Evolutionary conservation across 768 basidiomycete species (phyloP), one percentile per base, ranked within the genome.

Genomic region (Rhizopogon salebrosus): DNA sequence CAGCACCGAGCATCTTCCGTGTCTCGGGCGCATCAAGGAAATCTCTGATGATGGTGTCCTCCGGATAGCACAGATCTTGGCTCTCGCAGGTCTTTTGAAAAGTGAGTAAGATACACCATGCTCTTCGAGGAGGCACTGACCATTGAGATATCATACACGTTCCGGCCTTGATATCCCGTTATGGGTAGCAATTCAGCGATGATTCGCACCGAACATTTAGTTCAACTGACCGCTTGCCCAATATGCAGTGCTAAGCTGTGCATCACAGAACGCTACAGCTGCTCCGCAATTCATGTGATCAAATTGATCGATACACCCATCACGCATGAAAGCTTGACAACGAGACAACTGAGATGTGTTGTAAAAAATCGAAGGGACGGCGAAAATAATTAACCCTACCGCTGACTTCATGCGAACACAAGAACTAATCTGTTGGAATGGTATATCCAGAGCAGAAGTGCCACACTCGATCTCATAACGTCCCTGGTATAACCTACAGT

Each of bases 231-330:
- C 65, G 53, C 71, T 70, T 41, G 59, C 45, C 58, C 63, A 62
- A 63, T 75, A 77, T 2, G 72, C 68, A 3, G 57, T 68, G 31
- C 74, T 78, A 11, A 91, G 64, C 55, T 82, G 74, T 20, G 62
- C 66, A 48, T 80, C 74, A 65, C 91, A 93, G 64, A 89, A 90
- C 9, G 57, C 65, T 46, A 81, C 73, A 2, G 89, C 85, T 11
- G 83, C 84, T n/a, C 67, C 70, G 60, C 90, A 92, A 54, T 79
- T 73, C 35, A 86, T 81, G 20, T 73, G 66, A 64, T 93, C 88
- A 57, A 84, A 84, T 14, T 54, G 54, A 51, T 89, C 78, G 27
- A 89, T 74, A 56, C 89, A 92, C 41, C 72, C 72, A 39, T 73
- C 65, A n/a, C 75, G 68, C 64, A 87, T 74, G 35, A 75, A 74